phyloP scores from a whole-genome alignment of 75 land plant genomes.

The Pinus albicaulis region DNA sequence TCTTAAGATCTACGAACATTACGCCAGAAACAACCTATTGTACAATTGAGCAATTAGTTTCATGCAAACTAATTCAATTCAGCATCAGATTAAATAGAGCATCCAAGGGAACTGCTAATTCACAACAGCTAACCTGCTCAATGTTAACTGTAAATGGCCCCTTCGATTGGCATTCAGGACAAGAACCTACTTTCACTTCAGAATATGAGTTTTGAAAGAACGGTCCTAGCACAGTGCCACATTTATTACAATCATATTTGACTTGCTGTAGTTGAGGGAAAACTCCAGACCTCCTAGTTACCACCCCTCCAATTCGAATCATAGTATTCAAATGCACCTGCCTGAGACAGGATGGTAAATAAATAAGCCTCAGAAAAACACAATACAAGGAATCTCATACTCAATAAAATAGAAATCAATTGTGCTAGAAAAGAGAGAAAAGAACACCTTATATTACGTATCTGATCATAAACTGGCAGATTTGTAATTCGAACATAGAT shows the following conservation, averaged over 20 bases:
- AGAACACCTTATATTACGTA: slow-evolving; percentile 85
- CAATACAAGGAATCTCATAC: neutral
- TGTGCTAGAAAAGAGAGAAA: neutral
- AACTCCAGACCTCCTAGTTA: slow-evolving; percentile 94
- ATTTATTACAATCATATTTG: slow-evolving; percentile 95
- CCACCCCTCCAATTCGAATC: slow-evolving; percentile 98
- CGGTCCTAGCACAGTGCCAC: slow-evolving; percentile 83
- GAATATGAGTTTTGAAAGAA: slow-evolving; percentile 91
- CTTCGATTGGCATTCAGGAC: slow-evolving; percentile 97
- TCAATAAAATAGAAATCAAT: neutral
- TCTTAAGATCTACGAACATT: neutral
- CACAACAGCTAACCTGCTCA: slow-evolving; percentile 64
- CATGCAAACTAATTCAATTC: neutral
- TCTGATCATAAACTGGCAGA: slow-evolving; percentile 92
- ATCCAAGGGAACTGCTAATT: neutral
- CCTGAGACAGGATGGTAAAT: slow-evolving; percentile 29
- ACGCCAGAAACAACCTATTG: neutral
- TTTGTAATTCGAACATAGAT: slow-evolving; percentile 88
- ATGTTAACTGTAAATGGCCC: slow-evolving; percentile 95
- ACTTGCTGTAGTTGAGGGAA: slow-evolving; percentile 98
- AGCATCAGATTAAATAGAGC: neutral
- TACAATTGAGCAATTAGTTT: neutral
- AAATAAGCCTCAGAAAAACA: neutral
- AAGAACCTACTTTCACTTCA: slow-evolving; percentile 98
- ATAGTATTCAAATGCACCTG: slow-evolving; percentile 90